Conservation (phyloP, 306 rosid genomes). For the Cyclanthera cordifolia region DNA sequence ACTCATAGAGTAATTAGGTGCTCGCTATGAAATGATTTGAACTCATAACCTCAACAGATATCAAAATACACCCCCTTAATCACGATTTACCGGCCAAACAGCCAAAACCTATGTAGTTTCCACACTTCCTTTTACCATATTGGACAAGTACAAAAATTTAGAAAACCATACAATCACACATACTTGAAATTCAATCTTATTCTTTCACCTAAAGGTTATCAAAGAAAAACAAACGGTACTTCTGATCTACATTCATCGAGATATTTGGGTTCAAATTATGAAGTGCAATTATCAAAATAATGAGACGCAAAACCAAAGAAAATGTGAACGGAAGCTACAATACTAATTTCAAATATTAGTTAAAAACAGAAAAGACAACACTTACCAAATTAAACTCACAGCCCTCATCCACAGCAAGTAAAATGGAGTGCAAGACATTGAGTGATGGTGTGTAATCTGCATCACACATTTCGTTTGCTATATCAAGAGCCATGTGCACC, state of each 20-base stretch:
- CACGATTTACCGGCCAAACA: too few relatives aligned
- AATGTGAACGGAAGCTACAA: not conserved
- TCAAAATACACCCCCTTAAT: not conserved
- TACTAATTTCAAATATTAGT: not conserved
- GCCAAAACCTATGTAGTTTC: not conserved
- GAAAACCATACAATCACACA: not conserved
- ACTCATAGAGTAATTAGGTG: not conserved
- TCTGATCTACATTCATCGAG: not conserved
- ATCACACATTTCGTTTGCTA: conserved; percentile 53
- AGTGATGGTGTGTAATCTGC: conserved; percentile 39
- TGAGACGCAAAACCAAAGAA: conserved; percentile 4
- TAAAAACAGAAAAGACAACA: not conserved
- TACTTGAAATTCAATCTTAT: not conserved
- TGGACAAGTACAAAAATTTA: not conserved
- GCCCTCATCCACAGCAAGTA: conserved; percentile 37
- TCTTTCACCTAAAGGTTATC: not conserved
- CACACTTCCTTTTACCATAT: not conserved
- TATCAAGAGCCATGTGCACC: conserved; percentile 60
- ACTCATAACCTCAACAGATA: not conserved
- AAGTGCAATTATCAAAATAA: not conserved
- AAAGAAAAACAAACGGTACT: not conserved
- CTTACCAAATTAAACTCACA: conserved; percentile 62
- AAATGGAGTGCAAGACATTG: conserved; percentile 33
- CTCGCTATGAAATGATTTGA: not conserved
- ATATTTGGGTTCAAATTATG: not conserved